These are phyloP conservation scores for Kazachstania viticola DNA, from an alignment of 805 yeast species.

Conservation along the genomic window DNA sequence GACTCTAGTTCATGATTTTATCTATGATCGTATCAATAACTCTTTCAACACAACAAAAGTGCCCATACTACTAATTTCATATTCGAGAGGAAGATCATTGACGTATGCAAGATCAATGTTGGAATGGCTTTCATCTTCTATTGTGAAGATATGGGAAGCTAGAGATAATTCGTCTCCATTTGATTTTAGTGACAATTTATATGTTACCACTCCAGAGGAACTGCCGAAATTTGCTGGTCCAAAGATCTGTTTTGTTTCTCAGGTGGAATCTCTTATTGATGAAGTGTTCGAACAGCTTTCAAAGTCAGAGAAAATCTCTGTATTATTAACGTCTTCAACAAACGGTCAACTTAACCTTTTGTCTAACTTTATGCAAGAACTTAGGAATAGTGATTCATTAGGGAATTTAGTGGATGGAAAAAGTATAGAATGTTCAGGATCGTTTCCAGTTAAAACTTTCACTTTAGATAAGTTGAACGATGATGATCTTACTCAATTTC, in stretches of 20 bases:
- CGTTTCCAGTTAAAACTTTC: conserved; percentile 25
- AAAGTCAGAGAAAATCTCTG: conserved; percentile 51
- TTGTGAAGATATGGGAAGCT: conserved; percentile 76
- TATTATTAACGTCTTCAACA: conserved; percentile 48
- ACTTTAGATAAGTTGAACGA: conserved; percentile 42
- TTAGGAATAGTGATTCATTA: too few species aligned
- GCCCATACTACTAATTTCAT: conserved; percentile 68
- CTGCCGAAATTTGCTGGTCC: conserved; percentile 49
- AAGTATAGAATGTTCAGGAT: conserved; percentile 41
- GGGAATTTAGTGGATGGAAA: conserved; percentile 47
- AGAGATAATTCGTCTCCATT: conserved; percentile 61
- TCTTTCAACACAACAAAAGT: conserved; percentile 25
- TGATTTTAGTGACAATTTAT: conserved; percentile 48
- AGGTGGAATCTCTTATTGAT: conserved; percentile 50
- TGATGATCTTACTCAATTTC: conserved; percentile 39
- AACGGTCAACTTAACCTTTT: conserved; percentile 44
- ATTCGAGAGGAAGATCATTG: conserved; percentile 65
- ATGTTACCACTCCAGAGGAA: conserved; percentile 46
- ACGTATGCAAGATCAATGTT: conserved; percentile 79
- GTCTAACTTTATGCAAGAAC: too few species aligned
- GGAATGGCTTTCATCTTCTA: conserved; percentile 91
- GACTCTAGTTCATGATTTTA: conserved; percentile 57
- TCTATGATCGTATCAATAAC: conserved; percentile 29
- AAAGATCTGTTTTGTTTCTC: conserved; percentile 68
- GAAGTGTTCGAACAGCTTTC: conserved; percentile 46